Percentiles rank a stretch among this genome's conserved stretches.
phyloP scores from a whole-genome alignment of 805 yeast genomes.

The Saccharomycopsis selenospora region DNA sequence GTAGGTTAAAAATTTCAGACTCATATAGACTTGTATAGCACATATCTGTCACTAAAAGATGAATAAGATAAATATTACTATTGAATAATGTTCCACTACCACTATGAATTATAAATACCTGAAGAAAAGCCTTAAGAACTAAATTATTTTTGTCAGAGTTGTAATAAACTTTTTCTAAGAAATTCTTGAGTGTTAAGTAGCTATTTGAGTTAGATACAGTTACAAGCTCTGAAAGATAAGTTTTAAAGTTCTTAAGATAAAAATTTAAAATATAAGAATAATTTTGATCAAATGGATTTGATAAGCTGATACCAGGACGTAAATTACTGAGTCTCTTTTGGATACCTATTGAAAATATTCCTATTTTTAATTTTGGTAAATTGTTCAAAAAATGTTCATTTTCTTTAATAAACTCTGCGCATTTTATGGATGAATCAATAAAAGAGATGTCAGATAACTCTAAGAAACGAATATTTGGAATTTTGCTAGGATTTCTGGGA shows the following conservation, averaged over 20 bases:
- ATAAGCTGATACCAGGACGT: slow-evolving; percentile 36
- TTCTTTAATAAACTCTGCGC: slow-evolving; percentile 15
- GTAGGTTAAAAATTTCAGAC: slow-evolving; percentile 26
- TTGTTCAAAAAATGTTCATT: slow-evolving; percentile 23
- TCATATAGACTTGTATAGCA: slow-evolving; percentile 36
- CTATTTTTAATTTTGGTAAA: slow-evolving; percentile 25
- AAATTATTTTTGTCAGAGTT: slow-evolving; percentile 28
- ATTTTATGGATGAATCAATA: slow-evolving; percentile 15
- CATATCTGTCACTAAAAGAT: slow-evolving; percentile 35
- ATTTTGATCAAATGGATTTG: slow-evolving; percentile 28
- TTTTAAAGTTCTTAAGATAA: slow-evolving; percentile 9
- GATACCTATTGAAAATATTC: slow-evolving; percentile 40
- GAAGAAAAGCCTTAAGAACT: slow-evolving; percentile 57
- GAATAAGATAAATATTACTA: slow-evolving; percentile 28
- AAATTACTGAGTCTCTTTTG: slow-evolving; percentile 43
- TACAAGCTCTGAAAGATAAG: not conserved
- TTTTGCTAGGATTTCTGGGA: not conserved
- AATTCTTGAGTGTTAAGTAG: not conserved
- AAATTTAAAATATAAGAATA: slow-evolving; percentile 22
- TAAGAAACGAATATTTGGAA: not conserved
- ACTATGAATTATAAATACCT: slow-evolving; percentile 54
- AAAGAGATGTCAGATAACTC: slow-evolving; percentile 10
- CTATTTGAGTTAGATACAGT: not conserved
- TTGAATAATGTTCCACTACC: slow-evolving; percentile 57
- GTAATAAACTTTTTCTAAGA: not conserved